Percentiles rank a stretch among this genome's conserved stretches.
These are phyloP conservation scores for Holtermanniella nyarrowii DNA, from an alignment of 768 basidiomycete genomes.

Conservation along the genomic window DNA sequence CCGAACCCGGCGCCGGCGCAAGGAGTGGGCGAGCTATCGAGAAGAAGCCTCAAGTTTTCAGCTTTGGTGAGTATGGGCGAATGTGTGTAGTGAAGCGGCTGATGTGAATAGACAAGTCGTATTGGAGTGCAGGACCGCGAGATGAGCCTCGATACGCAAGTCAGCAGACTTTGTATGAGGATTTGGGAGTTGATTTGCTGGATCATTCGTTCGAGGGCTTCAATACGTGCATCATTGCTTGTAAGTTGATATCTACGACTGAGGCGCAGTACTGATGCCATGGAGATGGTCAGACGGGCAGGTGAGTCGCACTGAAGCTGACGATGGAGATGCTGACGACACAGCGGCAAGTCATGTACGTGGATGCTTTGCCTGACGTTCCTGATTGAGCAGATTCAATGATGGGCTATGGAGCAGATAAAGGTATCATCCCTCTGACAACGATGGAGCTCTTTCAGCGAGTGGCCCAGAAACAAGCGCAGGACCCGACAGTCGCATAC, in stretches of 20 bases:
- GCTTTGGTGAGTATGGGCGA: conserved; percentile 47
- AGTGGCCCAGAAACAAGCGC: conserved; percentile 54
- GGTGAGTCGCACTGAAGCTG: conserved; percentile 11
- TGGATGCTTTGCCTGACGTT: not conserved
- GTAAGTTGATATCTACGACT: conserved; percentile 48
- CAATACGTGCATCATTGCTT: conserved; percentile 97
- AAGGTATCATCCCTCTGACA: conserved; percentile 94
- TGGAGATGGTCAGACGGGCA: conserved; percentile 37
- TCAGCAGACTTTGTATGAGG: conserved; percentile 88
- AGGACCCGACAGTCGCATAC: conserved; percentile 62
- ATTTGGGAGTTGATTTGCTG: conserved; percentile 83
- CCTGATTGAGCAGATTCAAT: conserved; percentile 39
- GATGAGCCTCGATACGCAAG: conserved; percentile 86
- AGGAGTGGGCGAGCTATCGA: conserved; percentile 71
- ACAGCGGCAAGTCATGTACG: conserved; percentile 35
- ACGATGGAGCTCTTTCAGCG: conserved; percentile 86
- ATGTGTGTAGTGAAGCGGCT: not conserved
- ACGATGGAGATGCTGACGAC: conserved; percentile 13
- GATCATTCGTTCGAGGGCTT: conserved; percentile 94
- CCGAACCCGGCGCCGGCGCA: conserved; percentile 47
- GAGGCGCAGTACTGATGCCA: conserved; percentile 6
- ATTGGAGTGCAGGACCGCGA: conserved; percentile 86
- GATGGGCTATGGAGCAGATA: conserved; percentile 69
- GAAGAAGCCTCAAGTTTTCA: conserved; percentile 78
- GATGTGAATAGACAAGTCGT: conserved; percentile 63